Conservation (phyloP, 345 rosid species). For the Lenwebbia sp. region DNA sequence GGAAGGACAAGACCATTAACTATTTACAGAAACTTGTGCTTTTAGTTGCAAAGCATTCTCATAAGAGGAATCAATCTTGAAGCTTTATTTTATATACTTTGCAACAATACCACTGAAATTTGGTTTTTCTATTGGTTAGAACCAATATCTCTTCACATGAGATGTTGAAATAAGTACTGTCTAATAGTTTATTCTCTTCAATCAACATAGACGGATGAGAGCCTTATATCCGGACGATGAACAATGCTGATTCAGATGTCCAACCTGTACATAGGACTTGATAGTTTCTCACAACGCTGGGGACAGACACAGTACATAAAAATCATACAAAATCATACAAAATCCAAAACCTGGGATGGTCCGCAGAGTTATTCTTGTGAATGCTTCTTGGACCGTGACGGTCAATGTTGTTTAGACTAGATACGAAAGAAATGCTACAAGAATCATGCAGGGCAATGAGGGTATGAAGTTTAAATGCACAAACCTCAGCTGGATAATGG, state of each 20-base stretch:
- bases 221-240: not conserved
- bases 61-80: not conserved
- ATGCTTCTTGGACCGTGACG: not conserved
- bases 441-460: not conserved
- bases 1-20: not conserved
- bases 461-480: not conserved
- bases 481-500: slow-evolving; percentile 81
- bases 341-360: not conserved
- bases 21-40: not conserved
- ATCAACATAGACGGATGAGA: fast-evolving
- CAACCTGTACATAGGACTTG: not conserved
- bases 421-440: not conserved
- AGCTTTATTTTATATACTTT: not conserved
- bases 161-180: not conserved
- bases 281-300: not conserved
- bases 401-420: not conserved
- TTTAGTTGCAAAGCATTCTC: not conserved
- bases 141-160: not conserved
- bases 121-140: not conserved
- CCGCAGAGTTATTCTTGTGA: not conserved
- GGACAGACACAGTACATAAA: not conserved
- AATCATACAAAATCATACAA: not conserved
- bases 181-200: not conserved
- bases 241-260: not conserved
- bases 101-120: not conserved